Base-by-base conservation (phyloP, 352 stramenopile genomes). In the Hyaloperonospora brassicae region DNA sequence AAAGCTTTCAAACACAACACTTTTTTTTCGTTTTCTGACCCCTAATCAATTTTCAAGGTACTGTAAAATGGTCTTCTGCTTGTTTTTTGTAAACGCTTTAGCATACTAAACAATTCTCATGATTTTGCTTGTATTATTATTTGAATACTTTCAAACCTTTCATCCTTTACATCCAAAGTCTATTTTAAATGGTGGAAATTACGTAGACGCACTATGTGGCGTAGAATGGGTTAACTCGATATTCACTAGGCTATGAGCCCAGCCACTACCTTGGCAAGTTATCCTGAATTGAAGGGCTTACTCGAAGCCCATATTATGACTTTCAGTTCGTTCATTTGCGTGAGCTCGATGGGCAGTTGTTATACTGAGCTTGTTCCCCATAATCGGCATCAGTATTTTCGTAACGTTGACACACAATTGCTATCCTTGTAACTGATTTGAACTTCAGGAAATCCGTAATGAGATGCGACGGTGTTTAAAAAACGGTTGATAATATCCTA, bases 141-240 rank as follows among this genome's bases (percentile, higher is more conserved):
- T 5, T 22, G 36, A 5, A n/a, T 5, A 14, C 21, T 42, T 42
- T 14, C 11, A 4, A 5, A 42, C 2, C 1, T 1, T 45, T 2
- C 10, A 3, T 9, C 24, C 39, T 49, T 25, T 47, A 5, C 36
- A 3, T n/a, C 36, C 36, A 2, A n/a, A 22, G 10, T 42, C 10
- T 22, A 42, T 14, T 14, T 42, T n/a, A 13, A 42, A 42, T 2
- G 36, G 36, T 14, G 36, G 21, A n/a, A 22, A 42, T 14, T n/a
- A 11, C 2, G 36, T 42, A 5, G 36, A 42, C 5, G 10, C 36
- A n/a, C 36, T 42, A 14, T 52, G 22, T 35, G 50, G 34, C 7
- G 54, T 47, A 5, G 54, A 46, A 35, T 61, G 46, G 0, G 54
- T 41, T 17, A 55, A 61, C 27, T 61, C 47, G 11, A 52, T 39